Evolutionary conservation across 1,284 basidiomycete species (phyloP).

Genomic region (Fomitopsis pinicola): DNA sequence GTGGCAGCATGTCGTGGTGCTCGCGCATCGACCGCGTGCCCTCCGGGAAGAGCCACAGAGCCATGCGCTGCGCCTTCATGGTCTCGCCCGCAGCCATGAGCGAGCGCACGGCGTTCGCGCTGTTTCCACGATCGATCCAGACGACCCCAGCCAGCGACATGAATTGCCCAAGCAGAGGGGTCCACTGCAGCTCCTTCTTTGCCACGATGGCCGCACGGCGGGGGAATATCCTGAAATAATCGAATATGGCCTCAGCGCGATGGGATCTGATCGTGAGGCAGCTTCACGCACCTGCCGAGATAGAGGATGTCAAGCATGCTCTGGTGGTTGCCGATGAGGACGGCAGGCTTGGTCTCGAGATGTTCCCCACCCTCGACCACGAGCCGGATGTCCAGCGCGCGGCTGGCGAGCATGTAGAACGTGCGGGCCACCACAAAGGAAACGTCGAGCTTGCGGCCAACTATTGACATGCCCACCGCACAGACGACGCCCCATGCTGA

Average conservation of each 20-base stretch:
- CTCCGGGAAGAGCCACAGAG: conserved; percentile 91
- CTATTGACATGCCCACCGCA: conserved; percentile 64
- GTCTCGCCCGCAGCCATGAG: conserved; percentile 76
- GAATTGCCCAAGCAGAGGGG: conserved; percentile 87
- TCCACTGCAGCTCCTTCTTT: conserved; percentile 87
- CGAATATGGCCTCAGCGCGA: background rate
- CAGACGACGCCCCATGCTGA: conserved; percentile 76
- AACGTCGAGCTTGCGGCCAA: conserved; percentile 79
- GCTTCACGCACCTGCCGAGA: conserved; percentile 65
- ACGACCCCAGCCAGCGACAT: conserved; percentile 91
- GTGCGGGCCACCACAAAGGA: conserved; percentile 83
- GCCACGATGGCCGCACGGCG: conserved; percentile 85
- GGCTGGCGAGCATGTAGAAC: conserved; percentile 75
- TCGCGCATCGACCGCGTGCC: conserved; percentile 81
- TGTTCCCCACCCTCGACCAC: conserved; percentile 87
- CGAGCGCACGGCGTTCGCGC: conserved; percentile 69
- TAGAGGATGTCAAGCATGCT: conserved; percentile 86
- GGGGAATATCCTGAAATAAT: conserved; percentile 73
- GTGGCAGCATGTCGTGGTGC: conserved; percentile 69
- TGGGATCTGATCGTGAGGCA: background rate
- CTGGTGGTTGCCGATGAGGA: conserved; percentile 93
- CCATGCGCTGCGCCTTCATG: conserved; percentile 76
- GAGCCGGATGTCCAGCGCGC: conserved; percentile 67
- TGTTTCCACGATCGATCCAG: conserved; percentile 90
- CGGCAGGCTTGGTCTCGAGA: conserved; percentile 60